These are phyloP conservation scores for Phytophthora fragariaefolia DNA, from an alignment of 352 stramenopile genomes.

Conservation along the genomic window DNA sequence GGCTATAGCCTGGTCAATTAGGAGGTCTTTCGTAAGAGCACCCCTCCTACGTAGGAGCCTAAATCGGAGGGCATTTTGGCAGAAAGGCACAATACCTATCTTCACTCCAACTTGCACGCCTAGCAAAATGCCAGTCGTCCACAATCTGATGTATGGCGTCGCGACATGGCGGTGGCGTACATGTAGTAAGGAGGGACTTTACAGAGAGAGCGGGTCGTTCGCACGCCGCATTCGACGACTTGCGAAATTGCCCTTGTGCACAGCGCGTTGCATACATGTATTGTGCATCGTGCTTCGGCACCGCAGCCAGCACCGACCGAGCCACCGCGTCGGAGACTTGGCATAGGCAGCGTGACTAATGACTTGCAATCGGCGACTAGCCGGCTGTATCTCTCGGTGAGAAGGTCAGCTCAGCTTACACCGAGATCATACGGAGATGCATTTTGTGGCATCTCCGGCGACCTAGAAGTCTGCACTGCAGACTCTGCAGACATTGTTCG, in stretches of 20 bases:
- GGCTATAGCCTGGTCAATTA: too few species aligned
- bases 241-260: not conserved
- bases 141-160: not conserved
- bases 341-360: constrained; percentile 12
- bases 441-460: too few species aligned
- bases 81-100: too few species aligned
- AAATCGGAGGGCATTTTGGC: too few species aligned
- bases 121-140: constrained; percentile 15
- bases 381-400: constrained; percentile 10
- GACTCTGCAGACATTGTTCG: too few species aligned
- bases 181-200: too few species aligned
- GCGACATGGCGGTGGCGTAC: constrained; percentile 3
- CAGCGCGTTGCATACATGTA: not conserved
- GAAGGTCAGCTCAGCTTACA: constrained; percentile 2
- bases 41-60: too few species aligned
- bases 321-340: not conserved
- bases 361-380: constrained; percentile 5
- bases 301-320: constrained; percentile 3
- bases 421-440: not conserved
- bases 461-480: too few species aligned
- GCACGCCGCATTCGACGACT: not conserved
- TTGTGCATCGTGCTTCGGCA: too few species aligned
- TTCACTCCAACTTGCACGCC: constrained; percentile 17
- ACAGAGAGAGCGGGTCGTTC: not conserved
- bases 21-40: too few species aligned